A percentile compares a stretch with the other conserved stretches of the same genome.
phyloP scores from a whole-genome alignment of 768 basidiomycete genomes.

The Chlorophyllum brunneum region DNA sequence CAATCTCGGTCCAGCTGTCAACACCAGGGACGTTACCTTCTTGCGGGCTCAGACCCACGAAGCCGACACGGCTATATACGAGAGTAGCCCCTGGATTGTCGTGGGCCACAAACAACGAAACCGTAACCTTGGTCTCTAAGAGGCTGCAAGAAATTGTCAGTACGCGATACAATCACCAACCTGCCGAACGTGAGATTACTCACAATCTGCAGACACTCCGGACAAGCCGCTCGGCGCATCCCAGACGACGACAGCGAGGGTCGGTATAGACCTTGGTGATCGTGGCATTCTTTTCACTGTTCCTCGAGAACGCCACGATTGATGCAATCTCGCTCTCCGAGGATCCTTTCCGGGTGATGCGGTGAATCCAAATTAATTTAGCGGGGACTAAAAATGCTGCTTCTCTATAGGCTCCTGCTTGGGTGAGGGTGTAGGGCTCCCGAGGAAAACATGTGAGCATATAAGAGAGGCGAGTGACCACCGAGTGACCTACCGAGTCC shows the following conservation, averaged over 20 bases:
- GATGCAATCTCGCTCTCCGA: constrained; percentile 45
- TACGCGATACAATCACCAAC: background rate
- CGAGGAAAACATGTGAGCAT: constrained; percentile 21
- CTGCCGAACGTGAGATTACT: constrained; percentile 18
- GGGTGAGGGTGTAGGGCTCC: constrained; percentile 53
- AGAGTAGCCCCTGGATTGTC: constrained; percentile 42
- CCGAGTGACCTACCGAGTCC: constrained; percentile 45
- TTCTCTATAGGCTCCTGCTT: constrained; percentile 42
- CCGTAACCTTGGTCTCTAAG: constrained; percentile 33
- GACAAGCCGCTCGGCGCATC: constrained; percentile 62
- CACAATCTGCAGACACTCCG: constrained; percentile 53
- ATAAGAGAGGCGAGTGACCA: background rate
- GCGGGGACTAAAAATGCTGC: constrained; percentile 45
- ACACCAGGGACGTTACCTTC: constrained; percentile 34
- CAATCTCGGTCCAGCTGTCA: constrained; percentile 57
- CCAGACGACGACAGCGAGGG: constrained; percentile 42
- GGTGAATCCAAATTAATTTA: constrained; percentile 57
- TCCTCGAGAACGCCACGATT: constrained; percentile 66
- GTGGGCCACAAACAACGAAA: constrained; percentile 68
- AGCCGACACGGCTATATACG: constrained; percentile 66
- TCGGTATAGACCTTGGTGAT: constrained; percentile 74
- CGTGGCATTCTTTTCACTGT: constrained; percentile 50
- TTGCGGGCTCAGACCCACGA: constrained; percentile 43
- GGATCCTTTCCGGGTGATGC: constrained; percentile 25
- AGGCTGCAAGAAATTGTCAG: constrained; percentile 26